Evolutionary conservation across 805 yeast species (phyloP).

Genomic region (Wickerhamiella azyma): DNA sequence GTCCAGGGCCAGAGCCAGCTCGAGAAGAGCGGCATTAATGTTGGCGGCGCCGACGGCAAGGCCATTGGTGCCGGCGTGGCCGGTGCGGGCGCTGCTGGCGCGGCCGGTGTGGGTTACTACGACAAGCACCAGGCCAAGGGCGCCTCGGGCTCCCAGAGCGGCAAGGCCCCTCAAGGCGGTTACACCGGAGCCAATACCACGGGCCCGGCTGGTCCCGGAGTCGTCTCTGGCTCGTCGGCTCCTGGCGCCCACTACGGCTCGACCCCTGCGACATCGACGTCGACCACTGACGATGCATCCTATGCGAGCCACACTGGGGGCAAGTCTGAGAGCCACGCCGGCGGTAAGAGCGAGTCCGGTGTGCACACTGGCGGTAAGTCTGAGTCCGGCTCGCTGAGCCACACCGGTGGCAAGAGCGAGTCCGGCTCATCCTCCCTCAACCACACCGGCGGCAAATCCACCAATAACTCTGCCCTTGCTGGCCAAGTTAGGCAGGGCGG

Average conservation of each 20-base stretch:
- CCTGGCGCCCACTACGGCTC: neutral
- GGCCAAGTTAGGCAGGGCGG: neutral
- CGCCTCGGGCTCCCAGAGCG: too few species aligned
- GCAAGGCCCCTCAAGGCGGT: too few species aligned
- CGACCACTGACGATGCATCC: neutral
- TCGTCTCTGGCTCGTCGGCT: neutral
- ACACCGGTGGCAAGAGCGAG: slow-evolving; percentile 1
- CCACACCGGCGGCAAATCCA: neutral
- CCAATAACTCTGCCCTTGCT: too few species aligned
- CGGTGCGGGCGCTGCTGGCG: slow-evolving; percentile 10
- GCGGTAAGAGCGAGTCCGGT: neutral
- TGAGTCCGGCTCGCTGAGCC: neutral
- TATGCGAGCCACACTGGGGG: slow-evolving; percentile 9
- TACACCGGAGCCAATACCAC: too few species aligned
- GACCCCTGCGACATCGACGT: neutral
- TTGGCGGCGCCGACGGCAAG: slow-evolving; percentile 9
- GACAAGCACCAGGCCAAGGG: neutral
- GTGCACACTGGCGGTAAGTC: neutral
- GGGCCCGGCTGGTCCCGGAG: too few species aligned
- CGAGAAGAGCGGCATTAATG: neutral
- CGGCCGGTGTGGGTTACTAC: slow-evolving; percentile 10
- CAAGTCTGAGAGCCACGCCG: slow-evolving; percentile 10
- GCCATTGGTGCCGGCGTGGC: slow-evolving; percentile 11
- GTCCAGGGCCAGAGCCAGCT: neutral
- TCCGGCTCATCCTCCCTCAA: neutral